phyloP scores from a whole-genome alignment of 352 stramenopile species.

The Globisporangium okanoganense region DNA sequence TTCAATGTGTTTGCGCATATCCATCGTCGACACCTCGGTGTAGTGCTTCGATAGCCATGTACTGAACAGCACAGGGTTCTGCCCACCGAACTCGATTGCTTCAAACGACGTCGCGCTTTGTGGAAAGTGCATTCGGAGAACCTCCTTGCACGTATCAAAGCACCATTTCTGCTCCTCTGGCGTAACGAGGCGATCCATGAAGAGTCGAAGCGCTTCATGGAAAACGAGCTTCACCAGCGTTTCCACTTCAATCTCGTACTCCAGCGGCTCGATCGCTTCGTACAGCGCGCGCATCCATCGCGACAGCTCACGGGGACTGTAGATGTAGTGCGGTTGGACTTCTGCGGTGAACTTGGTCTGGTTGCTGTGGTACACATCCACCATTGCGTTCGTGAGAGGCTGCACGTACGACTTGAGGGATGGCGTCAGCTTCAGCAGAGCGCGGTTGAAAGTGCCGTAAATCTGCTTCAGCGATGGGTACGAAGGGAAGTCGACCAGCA shows the following conservation, averaged over 20 bases:
- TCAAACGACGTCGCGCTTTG: slow-evolving; percentile 74
- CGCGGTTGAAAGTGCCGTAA: slow-evolving; percentile 99
- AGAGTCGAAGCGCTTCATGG: slow-evolving; percentile 98
- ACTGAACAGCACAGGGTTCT: slow-evolving; percentile 96
- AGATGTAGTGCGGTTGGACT: slow-evolving; percentile 99
- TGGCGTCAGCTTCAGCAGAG: slow-evolving; percentile 98
- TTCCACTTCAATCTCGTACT: slow-evolving; percentile 94
- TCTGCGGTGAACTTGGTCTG: slow-evolving; percentile 94
- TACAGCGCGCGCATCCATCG: slow-evolving; percentile 99
- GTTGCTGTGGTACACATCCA: slow-evolving; percentile 98
- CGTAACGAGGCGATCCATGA: slow-evolving; percentile 98
- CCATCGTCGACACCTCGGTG: slow-evolving; percentile 87
- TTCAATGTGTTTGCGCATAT: slow-evolving; percentile 96
- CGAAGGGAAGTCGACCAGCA: slow-evolving; percentile 99
- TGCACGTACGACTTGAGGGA: slow-evolving; percentile 96
- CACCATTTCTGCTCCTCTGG: slow-evolving; percentile 97
- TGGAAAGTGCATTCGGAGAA: slow-evolving; percentile 77
- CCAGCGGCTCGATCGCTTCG: slow-evolving; percentile 95
- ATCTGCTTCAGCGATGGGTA: slow-evolving; percentile 97
- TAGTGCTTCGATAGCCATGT: slow-evolving; percentile 99
- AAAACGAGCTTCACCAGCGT: slow-evolving; percentile 97
- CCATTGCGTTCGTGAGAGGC: slow-evolving; percentile 98
- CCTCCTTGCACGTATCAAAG: slow-evolving; percentile 85
- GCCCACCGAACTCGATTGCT: slow-evolving; percentile 61
- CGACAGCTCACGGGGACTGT: slow-evolving; percentile 98